Evolutionary conservation across 129 eudicot species (phyloP).

Genomic region (Chrysanthemum seticuspe): DNA sequence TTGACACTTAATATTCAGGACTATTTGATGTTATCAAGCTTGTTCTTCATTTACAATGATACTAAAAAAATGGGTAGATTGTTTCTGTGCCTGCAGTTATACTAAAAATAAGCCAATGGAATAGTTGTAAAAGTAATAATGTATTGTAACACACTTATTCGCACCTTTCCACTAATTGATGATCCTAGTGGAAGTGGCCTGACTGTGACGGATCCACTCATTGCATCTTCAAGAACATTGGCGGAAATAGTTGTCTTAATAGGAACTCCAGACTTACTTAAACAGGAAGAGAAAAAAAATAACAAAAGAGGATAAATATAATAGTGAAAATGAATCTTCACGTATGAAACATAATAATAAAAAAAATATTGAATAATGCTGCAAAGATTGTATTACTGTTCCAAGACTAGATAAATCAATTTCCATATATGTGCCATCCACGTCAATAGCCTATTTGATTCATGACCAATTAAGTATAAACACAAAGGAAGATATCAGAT

Average conservation of each 20-base stretch:
- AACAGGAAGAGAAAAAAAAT: slow-evolving; percentile 14
- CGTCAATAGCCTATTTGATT: slow-evolving; percentile 72
- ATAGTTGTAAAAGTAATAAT: slow-evolving; percentile 1
- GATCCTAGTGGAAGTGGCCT: slow-evolving; percentile 86
- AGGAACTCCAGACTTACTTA: slow-evolving; percentile 95
- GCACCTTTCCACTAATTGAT: slow-evolving; percentile 92
- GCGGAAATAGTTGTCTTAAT: slow-evolving; percentile 97
- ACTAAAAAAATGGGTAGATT: slow-evolving; percentile 14
- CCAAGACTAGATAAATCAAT: slow-evolving; percentile 95
- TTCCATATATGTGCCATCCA: slow-evolving; percentile 93
- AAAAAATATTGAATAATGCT: slow-evolving; percentile 72
- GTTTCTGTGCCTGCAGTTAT: slow-evolving; percentile 78
- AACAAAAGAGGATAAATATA: slow-evolving; percentile 16
- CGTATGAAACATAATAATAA: background rate
- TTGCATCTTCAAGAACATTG: slow-evolving; percentile 95
- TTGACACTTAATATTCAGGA: no score
- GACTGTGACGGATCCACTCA: slow-evolving; percentile 76
- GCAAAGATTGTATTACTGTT: slow-evolving; percentile 97
- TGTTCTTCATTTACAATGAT: slow-evolving; percentile 85
- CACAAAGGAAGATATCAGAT: background rate
- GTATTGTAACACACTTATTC: slow-evolving; percentile 2
- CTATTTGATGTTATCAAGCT: no score
- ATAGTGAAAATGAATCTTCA: slow-evolving; percentile 1
- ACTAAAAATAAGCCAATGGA: slow-evolving; percentile 21
- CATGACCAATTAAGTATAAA: slow-evolving; percentile 2